Evolutionary conservation across 768 basidiomycete species (phyloP), one percentile per base, ranked within the genome.

Genomic region (Naganishia onofrii): DNA sequence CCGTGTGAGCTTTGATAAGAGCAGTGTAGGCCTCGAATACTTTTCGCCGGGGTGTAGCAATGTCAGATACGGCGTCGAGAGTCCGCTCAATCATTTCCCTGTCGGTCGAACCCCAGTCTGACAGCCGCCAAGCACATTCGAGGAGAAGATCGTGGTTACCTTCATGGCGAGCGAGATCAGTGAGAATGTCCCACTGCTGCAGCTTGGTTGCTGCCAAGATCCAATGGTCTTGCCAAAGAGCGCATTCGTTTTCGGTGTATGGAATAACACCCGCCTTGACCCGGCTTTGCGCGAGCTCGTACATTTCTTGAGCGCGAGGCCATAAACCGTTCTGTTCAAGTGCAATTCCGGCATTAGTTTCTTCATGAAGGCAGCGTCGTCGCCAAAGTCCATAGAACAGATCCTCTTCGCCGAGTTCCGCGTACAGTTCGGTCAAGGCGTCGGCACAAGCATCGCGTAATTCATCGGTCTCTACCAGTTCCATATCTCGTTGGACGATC

Each of bases 221-320:
- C 95, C 96, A 99, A 79, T 99, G 96, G 79, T 99, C 96, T 76
- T 99, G 96, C 96, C 96, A 99, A 23, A 99, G 84, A 75, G 91
- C 93, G 79, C 94, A 97, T 80, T 99, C 96, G 1, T 90, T 85
- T 80, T 99, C 96, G 15, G 90, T 89, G 83, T 94, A 98, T 0
- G 93, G 88, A 66, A 96, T 87, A 7, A 86, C 83, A 5, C 92
- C 92, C 3, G 86, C 84, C 55, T 93, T 85, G 9, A 93, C 89
- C 80, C 89, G 91, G 73, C 84, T 88, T 81, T 97, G 94, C 0
- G 94, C 96, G 29, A 84, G 82, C 81, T 99, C 96, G 80, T 99
- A 97, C 48, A 89, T 86, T 71, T 84, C 87, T 46, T 90, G 87
- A 0, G 96, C 93, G 76, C 93, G 89, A 34, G 91, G 90, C 94